Conservation (phyloP, 192 early-diverging fungal genomes). For the Piromyces finnis region DNA sequence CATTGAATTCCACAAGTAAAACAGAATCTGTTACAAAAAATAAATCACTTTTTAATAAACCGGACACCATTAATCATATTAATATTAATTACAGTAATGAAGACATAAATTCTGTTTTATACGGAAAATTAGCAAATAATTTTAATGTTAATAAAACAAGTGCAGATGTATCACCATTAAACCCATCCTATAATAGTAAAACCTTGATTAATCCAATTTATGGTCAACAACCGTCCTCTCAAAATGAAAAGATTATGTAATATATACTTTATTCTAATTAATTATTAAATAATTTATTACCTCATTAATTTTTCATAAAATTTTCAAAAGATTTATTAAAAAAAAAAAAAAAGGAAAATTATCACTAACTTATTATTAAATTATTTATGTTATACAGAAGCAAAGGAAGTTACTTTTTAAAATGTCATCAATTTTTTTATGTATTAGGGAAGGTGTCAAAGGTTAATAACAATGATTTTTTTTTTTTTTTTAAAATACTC, state of each 20-base stretch:
- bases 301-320: too few species aligned
- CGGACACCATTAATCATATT: background rate
- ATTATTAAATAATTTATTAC: too few species aligned
- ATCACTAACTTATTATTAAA: too few species aligned
- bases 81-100: background rate
- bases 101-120: background rate
- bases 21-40: background rate
- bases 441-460: background rate
- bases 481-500: too few species aligned
- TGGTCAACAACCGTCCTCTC: background rate
- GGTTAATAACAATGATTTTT: too few species aligned
- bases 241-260: background rate
- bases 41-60: background rate
- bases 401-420: background rate
- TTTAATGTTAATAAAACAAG: background rate
- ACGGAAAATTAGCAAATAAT: background rate
- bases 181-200: background rate
- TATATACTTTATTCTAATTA: too few species aligned
- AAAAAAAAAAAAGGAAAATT: too few species aligned
- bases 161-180: background rate
- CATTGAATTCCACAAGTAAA: background rate
- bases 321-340: too few species aligned
- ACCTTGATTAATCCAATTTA: background rate
- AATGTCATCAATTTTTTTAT: background rate
- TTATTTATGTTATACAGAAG: background rate